Base-by-base conservation (phyloP, 306 rosid species). In the Fragaria iinumae region DNA sequence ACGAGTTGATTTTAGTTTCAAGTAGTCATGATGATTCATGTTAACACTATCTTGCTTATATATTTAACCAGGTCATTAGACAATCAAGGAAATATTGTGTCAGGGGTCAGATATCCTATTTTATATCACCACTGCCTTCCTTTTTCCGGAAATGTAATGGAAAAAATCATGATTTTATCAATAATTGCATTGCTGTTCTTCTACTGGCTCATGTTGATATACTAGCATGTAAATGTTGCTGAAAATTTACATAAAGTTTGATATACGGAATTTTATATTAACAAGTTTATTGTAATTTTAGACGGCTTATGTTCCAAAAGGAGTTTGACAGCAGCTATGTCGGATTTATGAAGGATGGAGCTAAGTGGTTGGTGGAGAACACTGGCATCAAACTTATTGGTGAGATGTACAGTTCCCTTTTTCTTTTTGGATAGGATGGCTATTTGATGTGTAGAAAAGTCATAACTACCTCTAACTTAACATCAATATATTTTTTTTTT, bases 281-380 rank as follows among this genome's bases (percentile, higher is more conserved):
- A 56, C 29, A 6, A 32, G 44, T n/a, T 64, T 34, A 7, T 64
- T 32, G 69, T 23, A 34, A 14, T 64, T 64, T 34, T 34, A 64
- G 69, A 64, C 45, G 69, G 80, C 97, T 93, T 13, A 93, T 93
- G 98, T 93, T 83, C 79, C 76, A 84, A 79, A 93, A 89, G 83
- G 89, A 90, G 76, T 87, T 75, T 8, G 98, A 91, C 78, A 1
- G 88, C 59, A 90, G 93, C 81, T 93, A 88, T 68, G 89, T 87
- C 45, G 98, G 91, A 76, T 93, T 93, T 81, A 80, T 84, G 48
- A 85, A 20, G 80, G 98, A 93, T 77, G 98, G 98, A 57, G 97
- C 98, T 27, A 84, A 85, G 52, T 93, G 98, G 98, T 89, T 93
- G 65, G 97, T 86, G 83, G 94, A 93, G 75, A 93, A 93, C 87